Conservation (phyloP, 257 asterid genomes). For the Plantago elongata region DNA sequence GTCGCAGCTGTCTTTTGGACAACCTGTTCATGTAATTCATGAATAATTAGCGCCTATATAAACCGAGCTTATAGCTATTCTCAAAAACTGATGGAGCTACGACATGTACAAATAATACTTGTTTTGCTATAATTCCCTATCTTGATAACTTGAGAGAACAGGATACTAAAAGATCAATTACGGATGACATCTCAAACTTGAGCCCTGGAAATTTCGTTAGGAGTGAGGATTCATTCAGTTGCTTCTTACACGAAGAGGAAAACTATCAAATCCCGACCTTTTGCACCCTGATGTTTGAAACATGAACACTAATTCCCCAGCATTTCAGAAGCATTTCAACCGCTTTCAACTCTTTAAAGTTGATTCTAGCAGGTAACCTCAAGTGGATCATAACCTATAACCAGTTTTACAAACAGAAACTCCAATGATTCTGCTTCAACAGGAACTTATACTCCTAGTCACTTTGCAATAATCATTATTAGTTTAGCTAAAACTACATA, state of each 20-base stretch:
- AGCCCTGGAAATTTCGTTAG: no score
- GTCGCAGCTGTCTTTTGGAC: constrained; percentile 97
- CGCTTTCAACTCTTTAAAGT: no score
- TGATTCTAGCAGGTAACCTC: no score
- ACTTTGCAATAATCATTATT: neutral
- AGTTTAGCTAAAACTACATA: neutral
- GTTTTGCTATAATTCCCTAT: neutral
- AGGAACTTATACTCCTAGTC: no score
- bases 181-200: no score
- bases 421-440: neutral
- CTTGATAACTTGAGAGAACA: neutral
- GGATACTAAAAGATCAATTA: neutral
- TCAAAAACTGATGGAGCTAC: neutral
- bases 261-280: no score
- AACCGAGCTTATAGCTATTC: neutral
- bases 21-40: constrained; percentile 40
- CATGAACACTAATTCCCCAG: no score
- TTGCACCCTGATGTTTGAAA: no score
- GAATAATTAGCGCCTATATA: neutral
- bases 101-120: neutral
- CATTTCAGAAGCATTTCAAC: no score
- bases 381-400: no score
- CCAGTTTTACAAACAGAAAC: neutral
- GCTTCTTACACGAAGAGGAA: neutral
- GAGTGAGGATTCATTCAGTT: neutral